Evolutionary conservation across 2,329 filamentous ascomycete species (phyloP).

Genomic region (Aureobasidium sp.): DNA sequence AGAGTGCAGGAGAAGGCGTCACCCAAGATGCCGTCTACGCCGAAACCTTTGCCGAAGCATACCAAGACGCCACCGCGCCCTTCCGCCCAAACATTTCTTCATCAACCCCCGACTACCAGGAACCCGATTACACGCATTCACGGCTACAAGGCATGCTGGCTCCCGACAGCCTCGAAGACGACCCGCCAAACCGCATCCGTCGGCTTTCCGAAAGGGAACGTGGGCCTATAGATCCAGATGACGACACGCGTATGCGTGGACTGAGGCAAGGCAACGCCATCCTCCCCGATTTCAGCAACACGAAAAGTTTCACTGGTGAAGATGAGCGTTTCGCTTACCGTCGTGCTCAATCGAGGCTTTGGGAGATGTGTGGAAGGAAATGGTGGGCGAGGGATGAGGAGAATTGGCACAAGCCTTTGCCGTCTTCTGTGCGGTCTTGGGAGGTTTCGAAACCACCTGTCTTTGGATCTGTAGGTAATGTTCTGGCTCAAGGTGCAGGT

Average conservation of each 20-base stretch:
- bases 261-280: neutral
- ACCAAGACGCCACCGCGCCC: slow-evolving; percentile 68
- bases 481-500: neutral
- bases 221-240: slow-evolving; percentile 18
- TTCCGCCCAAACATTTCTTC: slow-evolving; percentile 73
- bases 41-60: slow-evolving; percentile 66
- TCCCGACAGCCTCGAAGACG: slow-evolving; percentile 43
- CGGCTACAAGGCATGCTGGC: slow-evolving; percentile 33
- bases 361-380: slow-evolving; percentile 68
- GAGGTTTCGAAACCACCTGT: slow-evolving; percentile 36
- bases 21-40: slow-evolving; percentile 50
- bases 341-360: slow-evolving; percentile 66
- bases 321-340: slow-evolving; percentile 79
- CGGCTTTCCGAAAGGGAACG: slow-evolving; percentile 21
- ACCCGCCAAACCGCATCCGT: slow-evolving; percentile 38
- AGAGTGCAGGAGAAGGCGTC: slow-evolving; percentile 20
- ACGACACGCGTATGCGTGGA: slow-evolving; percentile 19
- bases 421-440: slow-evolving; percentile 59
- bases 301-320: slow-evolving; percentile 66
- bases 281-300: slow-evolving; percentile 57
- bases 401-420: slow-evolving; percentile 63
- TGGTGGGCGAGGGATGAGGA: slow-evolving; percentile 61
- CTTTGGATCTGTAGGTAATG: neutral
- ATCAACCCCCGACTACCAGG: slow-evolving; percentile 42
- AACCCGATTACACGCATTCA: slow-evolving; percentile 33